Percentiles rank a stretch among this genome's conserved stretches.
phyloP scores from a whole-genome alignment of 2,329 filamentous ascomycete species.

The Pseudocercospora fijiensis region DNA sequence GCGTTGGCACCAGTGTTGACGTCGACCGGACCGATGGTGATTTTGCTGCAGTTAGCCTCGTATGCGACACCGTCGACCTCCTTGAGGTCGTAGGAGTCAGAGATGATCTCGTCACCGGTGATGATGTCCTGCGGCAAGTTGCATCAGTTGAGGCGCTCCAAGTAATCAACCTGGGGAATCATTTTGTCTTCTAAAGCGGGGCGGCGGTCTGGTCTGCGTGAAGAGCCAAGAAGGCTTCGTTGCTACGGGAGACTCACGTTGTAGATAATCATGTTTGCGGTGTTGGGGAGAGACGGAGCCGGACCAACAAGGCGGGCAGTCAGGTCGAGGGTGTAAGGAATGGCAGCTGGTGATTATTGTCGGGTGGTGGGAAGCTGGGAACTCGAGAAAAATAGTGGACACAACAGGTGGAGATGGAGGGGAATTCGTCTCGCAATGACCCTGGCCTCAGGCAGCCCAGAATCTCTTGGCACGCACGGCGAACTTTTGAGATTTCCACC shows the following conservation, averaged over 20 bases:
- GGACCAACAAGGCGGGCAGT: conserved; percentile 21
- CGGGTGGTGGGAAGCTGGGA: conserved; percentile 4
- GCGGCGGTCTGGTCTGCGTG: conserved; percentile 10
- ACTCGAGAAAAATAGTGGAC: conserved; percentile 1
- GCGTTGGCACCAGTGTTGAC: conserved; percentile 91
- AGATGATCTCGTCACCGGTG: conserved; percentile 92
- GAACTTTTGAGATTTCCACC: not conserved
- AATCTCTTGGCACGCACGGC: not conserved
- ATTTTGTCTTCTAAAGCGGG: conserved; percentile 10
- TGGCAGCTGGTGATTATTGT: conserved; percentile 6
- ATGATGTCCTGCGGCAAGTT: conserved; percentile 69
- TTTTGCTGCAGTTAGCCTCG: conserved; percentile 90
- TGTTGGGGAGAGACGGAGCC: conserved; percentile 14
- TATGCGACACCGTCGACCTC: conserved; percentile 76
- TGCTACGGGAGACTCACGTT: conserved; percentile 47
- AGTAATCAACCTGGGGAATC: not conserved
- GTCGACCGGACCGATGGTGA: conserved; percentile 69
- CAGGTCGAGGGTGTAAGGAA: conserved; percentile 12
- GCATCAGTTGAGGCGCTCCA: conserved; percentile 18
- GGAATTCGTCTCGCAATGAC: not conserved
- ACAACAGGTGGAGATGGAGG: not conserved
- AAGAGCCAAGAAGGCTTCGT: not conserved
- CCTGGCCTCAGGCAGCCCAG: not conserved
- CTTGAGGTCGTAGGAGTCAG: conserved; percentile 86
- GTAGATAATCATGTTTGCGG: conserved; percentile 57